Evolutionary conservation across 2,329 filamentous ascomycete genomes (phyloP).

Genomic region (Epichloe amarillans): DNA sequence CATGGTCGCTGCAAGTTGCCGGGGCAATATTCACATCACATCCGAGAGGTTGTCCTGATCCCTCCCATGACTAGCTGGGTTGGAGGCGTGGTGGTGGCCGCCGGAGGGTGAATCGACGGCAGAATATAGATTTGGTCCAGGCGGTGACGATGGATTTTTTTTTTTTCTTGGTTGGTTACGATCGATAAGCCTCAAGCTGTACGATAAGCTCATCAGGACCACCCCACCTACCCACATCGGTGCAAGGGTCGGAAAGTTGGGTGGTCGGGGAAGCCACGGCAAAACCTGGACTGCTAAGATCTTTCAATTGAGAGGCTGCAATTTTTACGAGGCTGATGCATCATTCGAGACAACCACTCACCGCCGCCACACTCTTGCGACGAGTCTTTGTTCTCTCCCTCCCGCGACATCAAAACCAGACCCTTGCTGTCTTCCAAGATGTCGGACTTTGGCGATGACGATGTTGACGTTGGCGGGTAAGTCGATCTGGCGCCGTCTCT

Average conservation of each 20-base stretch:
- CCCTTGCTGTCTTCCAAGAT: constrained; percentile 26
- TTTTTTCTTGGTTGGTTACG: constrained; percentile 19
- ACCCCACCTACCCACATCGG: not conserved
- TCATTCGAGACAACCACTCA: not conserved
- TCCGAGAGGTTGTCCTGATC: constrained; percentile 1
- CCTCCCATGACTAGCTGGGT: not conserved
- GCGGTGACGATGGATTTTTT: constrained; percentile 16
- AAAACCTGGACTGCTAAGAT: constrained; percentile 10
- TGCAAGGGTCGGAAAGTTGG: not conserved
- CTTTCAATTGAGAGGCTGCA: constrained; percentile 12
- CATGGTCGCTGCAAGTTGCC: constrained; percentile 12
- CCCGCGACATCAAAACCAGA: not conserved
- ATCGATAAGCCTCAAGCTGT: constrained; percentile 1
- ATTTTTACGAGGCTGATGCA: constrained; percentile 17
- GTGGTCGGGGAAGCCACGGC: constrained; percentile 18
- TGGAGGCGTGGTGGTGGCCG: no score
- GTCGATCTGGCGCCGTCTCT: constrained; percentile 13
- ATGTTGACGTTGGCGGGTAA: constrained; percentile 44
- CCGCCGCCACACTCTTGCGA: not conserved
- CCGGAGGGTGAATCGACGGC: constrained; percentile 9
- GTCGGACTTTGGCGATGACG: constrained; percentile 63
- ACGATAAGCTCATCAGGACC: not conserved
- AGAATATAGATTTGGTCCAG: constrained; percentile 19
- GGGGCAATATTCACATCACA: not conserved
- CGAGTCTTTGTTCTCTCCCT: not conserved